Conservation (phyloP, 345 rosid genomes). For the Hypericum perforatum region DNA sequence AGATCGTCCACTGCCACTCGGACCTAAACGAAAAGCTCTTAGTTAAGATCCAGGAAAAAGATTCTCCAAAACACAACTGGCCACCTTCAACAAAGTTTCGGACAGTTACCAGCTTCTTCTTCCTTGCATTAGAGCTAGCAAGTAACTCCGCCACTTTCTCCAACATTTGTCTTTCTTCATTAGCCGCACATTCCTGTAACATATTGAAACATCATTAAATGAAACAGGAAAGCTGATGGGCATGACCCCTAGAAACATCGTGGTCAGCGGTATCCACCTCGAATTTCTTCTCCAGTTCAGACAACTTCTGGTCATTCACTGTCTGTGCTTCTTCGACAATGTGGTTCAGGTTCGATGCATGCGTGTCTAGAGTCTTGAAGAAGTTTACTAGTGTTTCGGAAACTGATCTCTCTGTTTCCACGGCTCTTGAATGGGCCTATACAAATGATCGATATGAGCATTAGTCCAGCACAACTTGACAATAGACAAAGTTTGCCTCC, state of each 20-base stretch:
- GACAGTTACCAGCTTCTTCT: conserved; percentile 65
- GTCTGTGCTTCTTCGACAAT: conserved; percentile 79
- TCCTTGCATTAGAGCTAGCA: conserved; percentile 70
- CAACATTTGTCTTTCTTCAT: conserved; percentile 75
- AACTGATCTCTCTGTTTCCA: conserved; percentile 71
- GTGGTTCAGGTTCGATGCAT: conserved; percentile 57
- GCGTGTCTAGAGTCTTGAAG: conserved; percentile 60
- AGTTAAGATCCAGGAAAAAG: too few species aligned
- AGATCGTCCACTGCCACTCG: conserved; percentile 84
- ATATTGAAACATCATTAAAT: conserved; percentile 4
- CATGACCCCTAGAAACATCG: background rate
- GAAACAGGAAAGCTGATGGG: background rate
- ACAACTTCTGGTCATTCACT: conserved; percentile 61
- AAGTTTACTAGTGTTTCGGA: conserved; percentile 71
- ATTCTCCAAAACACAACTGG: too few species aligned
- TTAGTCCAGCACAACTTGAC: background rate
- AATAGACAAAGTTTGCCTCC: conserved; percentile 1
- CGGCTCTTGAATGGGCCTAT: conserved; percentile 85
- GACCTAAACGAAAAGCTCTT: conserved; percentile 33
- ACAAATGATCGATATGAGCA: conserved; percentile 10
- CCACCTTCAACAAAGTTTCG: too few species aligned
- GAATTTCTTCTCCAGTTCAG: conserved; percentile 79
- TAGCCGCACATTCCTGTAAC: conserved; percentile 70
- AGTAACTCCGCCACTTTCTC: conserved; percentile 88
- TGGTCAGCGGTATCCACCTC: conserved; percentile 44